These are phyloP conservation scores for Erodium trifolium DNA, from an alignment of 441 rosid species.

Conservation along the genomic window DNA sequence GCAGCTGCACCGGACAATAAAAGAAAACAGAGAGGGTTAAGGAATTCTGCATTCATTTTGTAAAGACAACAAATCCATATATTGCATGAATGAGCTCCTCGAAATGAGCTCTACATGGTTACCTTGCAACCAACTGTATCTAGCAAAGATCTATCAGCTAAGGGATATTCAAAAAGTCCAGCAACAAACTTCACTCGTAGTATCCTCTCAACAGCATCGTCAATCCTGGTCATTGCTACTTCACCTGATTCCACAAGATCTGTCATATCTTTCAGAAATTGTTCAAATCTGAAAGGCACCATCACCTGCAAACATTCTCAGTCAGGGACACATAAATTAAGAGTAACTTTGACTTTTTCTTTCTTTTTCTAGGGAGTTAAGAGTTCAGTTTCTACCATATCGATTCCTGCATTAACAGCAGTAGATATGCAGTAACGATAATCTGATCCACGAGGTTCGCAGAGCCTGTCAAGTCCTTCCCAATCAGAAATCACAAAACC, in stretches of 20 bases:
- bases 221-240: slow-evolving; percentile 52
- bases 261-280: slow-evolving; percentile 43
- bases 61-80: slow-evolving; percentile 2
- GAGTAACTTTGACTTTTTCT: not conserved
- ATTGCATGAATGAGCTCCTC: not conserved
- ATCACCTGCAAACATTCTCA: slow-evolving; percentile 48
- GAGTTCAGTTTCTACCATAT: slow-evolving; percentile 46
- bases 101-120: slow-evolving; percentile 10
- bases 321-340: slow-evolving; percentile 15
- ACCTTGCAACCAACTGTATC: slow-evolving; percentile 75
- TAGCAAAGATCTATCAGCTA: slow-evolving; percentile 59
- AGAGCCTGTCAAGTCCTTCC: slow-evolving; percentile 68
- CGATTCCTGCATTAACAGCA: slow-evolving; percentile 81
- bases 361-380: not conserved
- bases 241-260: slow-evolving; percentile 61
- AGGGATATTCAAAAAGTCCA: slow-evolving; percentile 76
- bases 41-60: not conserved
- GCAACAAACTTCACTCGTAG: slow-evolving; percentile 75
- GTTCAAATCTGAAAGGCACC: slow-evolving; percentile 49
- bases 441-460: slow-evolving; percentile 56
- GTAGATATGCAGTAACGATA: slow-evolving; percentile 44
- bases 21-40: not conserved
- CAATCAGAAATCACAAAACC: slow-evolving; percentile 83
- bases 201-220: slow-evolving; percentile 83
- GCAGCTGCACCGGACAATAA: slow-evolving; percentile 41